phyloP scores from a whole-genome alignment of 352 stramenopile species.

The Globisporangium lucens region DNA sequence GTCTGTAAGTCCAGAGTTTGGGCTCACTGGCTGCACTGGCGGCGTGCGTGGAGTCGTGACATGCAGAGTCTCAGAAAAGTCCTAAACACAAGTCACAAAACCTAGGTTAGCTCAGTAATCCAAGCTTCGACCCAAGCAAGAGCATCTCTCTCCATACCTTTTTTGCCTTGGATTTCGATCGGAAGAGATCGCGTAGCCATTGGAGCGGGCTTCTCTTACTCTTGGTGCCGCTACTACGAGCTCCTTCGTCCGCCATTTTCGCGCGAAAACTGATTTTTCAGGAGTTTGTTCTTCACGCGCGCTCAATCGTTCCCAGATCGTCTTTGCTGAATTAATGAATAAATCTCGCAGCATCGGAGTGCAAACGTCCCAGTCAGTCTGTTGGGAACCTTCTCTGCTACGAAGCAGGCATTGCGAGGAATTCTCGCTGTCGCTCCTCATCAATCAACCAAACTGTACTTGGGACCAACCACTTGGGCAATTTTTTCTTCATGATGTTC shows the following conservation, averaged over 20 bases:
- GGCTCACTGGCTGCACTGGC: constrained; percentile 10
- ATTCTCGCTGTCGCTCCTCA: background rate
- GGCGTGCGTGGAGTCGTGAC: constrained; percentile 5
- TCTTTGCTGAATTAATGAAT: background rate
- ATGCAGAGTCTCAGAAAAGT: background rate
- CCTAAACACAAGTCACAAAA: background rate
- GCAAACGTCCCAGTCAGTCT: background rate
- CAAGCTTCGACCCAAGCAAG: no score
- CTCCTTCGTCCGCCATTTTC: background rate
- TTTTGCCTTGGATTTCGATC: background rate
- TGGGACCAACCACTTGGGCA: background rate
- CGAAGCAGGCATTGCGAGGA: background rate
- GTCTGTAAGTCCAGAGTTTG: constrained; percentile 23
- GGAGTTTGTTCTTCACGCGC: background rate
- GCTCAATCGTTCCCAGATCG: background rate
- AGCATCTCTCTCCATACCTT: background rate
- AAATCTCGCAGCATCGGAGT: background rate
- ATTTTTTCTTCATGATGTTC: background rate
- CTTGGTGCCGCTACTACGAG: background rate
- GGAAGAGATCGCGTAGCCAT: constrained; percentile 7
- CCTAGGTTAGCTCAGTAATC: background rate
- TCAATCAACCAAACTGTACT: background rate
- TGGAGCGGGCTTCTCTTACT: background rate
- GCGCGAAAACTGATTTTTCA: background rate
- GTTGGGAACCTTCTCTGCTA: background rate